These are phyloP conservation scores for Tricholoma furcatifolium DNA, from an alignment of 768 basidiomycete species.

Conservation along the genomic window DNA sequence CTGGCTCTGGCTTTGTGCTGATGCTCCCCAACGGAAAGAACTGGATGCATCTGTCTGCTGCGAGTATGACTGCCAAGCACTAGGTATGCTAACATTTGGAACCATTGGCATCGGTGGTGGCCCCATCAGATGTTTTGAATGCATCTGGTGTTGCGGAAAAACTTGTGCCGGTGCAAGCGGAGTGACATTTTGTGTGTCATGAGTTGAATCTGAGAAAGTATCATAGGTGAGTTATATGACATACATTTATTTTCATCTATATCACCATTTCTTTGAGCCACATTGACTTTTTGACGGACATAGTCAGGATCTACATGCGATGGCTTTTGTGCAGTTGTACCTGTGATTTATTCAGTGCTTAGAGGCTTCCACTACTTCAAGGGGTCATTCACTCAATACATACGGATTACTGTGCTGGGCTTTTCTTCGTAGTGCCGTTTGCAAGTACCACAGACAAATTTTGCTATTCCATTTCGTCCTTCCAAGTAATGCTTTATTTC, in stretches of 20 bases:
- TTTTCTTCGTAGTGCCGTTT: not conserved
- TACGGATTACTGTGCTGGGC: not conserved
- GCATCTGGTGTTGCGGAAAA: not conserved
- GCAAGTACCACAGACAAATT: not conserved
- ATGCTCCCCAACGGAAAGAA: not conserved
- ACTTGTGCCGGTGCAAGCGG: not conserved
- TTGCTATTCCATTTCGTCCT: not conserved
- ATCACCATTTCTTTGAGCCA: not conserved
- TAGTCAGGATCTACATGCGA: not conserved
- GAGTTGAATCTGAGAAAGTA: not conserved
- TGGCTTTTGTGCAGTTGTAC: not conserved
- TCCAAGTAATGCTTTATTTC: not conserved
- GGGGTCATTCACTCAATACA: too few relatives aligned
- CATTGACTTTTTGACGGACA: not conserved
- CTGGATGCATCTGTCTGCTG: not conserved
- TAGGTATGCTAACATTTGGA: not conserved
- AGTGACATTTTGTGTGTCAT: not conserved
- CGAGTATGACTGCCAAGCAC: not conserved
- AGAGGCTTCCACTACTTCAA: not conserved
- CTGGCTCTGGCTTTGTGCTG: not conserved
- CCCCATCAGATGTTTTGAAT: not conserved
- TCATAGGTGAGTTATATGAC: not conserved
- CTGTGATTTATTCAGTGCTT: not conserved
- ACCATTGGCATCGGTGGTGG: not conserved
- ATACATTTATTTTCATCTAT: not conserved